Evolutionary conservation across 108 stramenopile species (phyloP), one percentile per base, ranked within the genome.

Genomic region (Fragilariopsis cylindrus): DNA sequence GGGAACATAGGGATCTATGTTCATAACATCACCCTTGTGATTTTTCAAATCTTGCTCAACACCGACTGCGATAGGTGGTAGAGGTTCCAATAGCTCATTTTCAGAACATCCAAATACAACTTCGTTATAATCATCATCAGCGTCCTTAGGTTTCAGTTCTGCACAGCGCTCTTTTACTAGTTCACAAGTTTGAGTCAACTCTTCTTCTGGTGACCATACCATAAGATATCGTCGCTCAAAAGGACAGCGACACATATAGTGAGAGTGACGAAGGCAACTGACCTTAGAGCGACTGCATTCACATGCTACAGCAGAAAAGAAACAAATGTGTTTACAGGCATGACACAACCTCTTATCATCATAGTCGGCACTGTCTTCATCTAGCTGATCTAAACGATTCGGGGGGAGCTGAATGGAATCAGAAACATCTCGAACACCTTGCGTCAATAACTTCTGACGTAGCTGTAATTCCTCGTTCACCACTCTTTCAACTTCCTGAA

Each of bases 241-340:
- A 19, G 87, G 72, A 74, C 96, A 96, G 3, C 88, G 73, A 70
- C 96, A 96, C 92, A 96, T 92, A 84, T 84, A 90, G 65, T 92
- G 89, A 70, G 83, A 83, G 71, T 97, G 95, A 16, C 96, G 85
- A 13, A 97, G 76, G 78, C 97, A 98, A 50, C 85, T 85, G 6
- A 97, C 95, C 67, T 89, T 88, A 3, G 81, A 82, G 49, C 92
- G 84, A 70, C 85, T 88, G 82, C 98, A 98, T 65, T 95, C 88
- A 80, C 98, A 98, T 7, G 90, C 96, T 7, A 98, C 96, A 9
- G 92, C 94, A 7, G 96, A 96, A 76, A 97, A 92, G 88, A 95
- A 97, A 71, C 96, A 97, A 70, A 92, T 88, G 69, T 96, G 95
- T 71, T 94, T 92, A 82, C 94, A 96, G 44, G 89, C 82, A 71